Base-by-base conservation (phyloP, 1,139 yeast species). In the Arxiozyma heterogenica region DNA sequence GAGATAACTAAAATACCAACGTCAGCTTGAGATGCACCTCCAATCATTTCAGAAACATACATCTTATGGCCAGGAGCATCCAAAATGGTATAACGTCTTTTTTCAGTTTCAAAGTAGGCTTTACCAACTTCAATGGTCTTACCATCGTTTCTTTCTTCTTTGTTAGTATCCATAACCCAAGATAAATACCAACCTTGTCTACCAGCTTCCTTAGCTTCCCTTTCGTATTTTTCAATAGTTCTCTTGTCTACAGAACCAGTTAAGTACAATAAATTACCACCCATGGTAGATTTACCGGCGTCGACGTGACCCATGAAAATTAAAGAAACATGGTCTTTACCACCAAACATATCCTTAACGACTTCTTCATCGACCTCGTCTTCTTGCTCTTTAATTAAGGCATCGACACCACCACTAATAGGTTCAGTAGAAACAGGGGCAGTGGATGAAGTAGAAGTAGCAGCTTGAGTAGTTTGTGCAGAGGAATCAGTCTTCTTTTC, bases 51-150 rank as follows among this genome's bases (percentile, higher is more conserved):
- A 54, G 97, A 89, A 60, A 93, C 97, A 70, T 93, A 93, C 88
- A 93, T 86, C 76, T 93, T 93, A 77, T 93, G 99, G 51, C 99
- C 99, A 60, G 99, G 99, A 9, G 99, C 99, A 74, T 93, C 99
- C 71, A 93, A 81, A 64, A 93, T 90, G 50, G 98, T 91, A 77
- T 93, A 93, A 73, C 98, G 85, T 76, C 98, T 86, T 77, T 88
- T 90, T 49, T 91, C 98, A 57, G 98, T 93, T 76, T 93, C 98
- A 65, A 93, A 93, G 70, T 86, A 89, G 20, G 98, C 95, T 70
- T 91, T 90, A 68, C 98, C 99, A 60, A 93, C 98, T 75, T 93
- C 98, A 66, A 93, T 95, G 62, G 99, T 93, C 76, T 93, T 94
- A 78, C 99, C 99, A 73, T 93, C 96, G 66, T 80, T 87, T 78